phyloP scores from a whole-genome alignment of 2,329 filamentous ascomycete species.

The Endothia cerciana region DNA sequence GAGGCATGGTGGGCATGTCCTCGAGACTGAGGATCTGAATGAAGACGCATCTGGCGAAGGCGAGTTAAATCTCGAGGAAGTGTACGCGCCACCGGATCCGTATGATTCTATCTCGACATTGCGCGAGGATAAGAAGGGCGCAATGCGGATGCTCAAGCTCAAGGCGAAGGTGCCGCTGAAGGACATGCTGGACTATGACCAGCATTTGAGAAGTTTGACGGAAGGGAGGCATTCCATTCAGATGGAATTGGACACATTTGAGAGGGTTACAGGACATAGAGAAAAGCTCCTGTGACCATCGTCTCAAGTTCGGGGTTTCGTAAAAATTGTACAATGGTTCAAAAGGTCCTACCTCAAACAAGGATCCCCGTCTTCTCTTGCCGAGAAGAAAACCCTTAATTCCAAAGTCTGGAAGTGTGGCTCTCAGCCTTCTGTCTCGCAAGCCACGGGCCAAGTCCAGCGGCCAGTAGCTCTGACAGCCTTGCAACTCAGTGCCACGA shows the following conservation, averaged over 20 bases:
- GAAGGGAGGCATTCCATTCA: constrained; percentile 72
- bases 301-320: not conserved
- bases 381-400: not conserved
- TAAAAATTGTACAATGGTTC: not conserved
- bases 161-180: constrained; percentile 88
- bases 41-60: constrained; percentile 37
- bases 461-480: not conserved
- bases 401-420: not conserved
- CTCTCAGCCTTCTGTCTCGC: not conserved
- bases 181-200: constrained; percentile 95
- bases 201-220: constrained; percentile 85
- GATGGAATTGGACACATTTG: constrained; percentile 62
- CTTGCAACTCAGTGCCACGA: not conserved
- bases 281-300: constrained; percentile 51
- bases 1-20: constrained; percentile 73
- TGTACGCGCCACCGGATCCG: constrained; percentile 89
- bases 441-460: not conserved
- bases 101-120: constrained; percentile 66
- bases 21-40: constrained; percentile 66
- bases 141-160: constrained; percentile 63
- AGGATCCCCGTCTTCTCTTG: not conserved
- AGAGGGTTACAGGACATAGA: constrained; percentile 56
- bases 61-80: constrained; percentile 69
- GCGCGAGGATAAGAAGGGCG: constrained; percentile 52
- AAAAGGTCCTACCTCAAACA: not conserved